Base-by-base conservation (phyloP, 306 rosid species). In the Prunus armeniaca region DNA sequence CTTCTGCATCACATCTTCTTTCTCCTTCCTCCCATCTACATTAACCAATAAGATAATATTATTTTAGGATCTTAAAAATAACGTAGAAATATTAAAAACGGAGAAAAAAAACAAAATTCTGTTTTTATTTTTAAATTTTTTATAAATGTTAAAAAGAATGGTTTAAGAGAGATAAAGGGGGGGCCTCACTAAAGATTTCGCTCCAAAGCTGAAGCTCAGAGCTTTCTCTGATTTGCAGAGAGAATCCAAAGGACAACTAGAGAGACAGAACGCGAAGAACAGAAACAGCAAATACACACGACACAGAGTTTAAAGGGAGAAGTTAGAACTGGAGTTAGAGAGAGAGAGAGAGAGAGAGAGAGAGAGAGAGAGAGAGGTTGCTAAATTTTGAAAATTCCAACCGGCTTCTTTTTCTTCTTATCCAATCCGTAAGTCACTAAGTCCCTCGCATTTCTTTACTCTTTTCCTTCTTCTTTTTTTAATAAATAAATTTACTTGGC, bases 221-320 rank as follows among this genome's bases (percentile, higher is more conserved):
- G 69, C 87, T 68, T 73, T 84, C 80, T 76, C 83, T 90, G 89
- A 90, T 87, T 88, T 86, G 88, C 93, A 78, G 88, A 88, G 88
- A 82, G 80, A 82, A 86, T 89, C 85, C 84, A 75, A 83, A 82
- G 80, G 76, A 81, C 87, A 76, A 80, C 67, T 81, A 56, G 64
- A 43, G 64, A 62, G 50, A 73, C 17, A 7, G 43, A 74, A 77
- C 79, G 76, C 80, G 75, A 15, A 67, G 82, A 82, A 65, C 85
- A 64, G 85, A 68, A 73, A 82, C 67, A 46, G 78, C 67, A 73
- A 51, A 54, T 47, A 46, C 24, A 69, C 9, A 7, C 9, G 43
- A 74, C 69, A 46, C 73, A 52, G 72, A 65, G 60, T 46, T 58
- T 58, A 10, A 7, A 47, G 9, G 1, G 34, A 15, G 45, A 50